A percentile compares a stretch with the other conserved stretches of the same genome.
Conservation (phyloP, 345 rosid genomes). For the Capsella bursapastoris region DNA sequence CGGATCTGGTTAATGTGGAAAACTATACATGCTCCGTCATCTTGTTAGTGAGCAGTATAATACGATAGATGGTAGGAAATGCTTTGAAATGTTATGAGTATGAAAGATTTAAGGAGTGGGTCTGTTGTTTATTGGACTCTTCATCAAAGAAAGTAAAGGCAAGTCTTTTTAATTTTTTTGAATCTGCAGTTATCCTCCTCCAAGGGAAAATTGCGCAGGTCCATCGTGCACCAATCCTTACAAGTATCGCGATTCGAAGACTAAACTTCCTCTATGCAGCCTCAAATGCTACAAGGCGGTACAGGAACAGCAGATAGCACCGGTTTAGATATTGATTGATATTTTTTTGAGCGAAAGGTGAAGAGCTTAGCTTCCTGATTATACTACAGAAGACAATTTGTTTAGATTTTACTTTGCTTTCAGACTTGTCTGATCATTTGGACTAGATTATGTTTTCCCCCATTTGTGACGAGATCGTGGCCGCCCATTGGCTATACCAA, state of each 20-base stretch:
- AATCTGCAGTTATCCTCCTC: conserved; percentile 82
- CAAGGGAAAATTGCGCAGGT: conserved; percentile 83
- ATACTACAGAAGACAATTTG: conserved; percentile 20
- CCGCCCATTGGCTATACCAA: conserved; percentile 37
- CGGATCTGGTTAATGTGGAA: not conserved
- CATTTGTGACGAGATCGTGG: conserved; percentile 29
- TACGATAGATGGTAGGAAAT: not conserved
- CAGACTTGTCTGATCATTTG: conserved; percentile 19
- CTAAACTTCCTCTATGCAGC: conserved; percentile 90
- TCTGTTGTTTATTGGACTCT: conserved; percentile 7
- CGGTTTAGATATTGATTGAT: conserved; percentile 34
- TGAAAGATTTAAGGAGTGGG: not conserved
- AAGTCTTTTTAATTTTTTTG: conserved; percentile 23
- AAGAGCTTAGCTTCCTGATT: conserved; percentile 18
- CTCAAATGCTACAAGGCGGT: conserved; percentile 87
- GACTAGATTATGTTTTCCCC: not conserved
- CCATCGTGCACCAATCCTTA: conserved; percentile 77
- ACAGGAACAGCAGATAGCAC: conserved; percentile 46
- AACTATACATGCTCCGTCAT: conserved; percentile 6
- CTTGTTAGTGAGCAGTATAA: conserved; percentile 1
- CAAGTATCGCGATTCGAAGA: conserved; percentile 89
- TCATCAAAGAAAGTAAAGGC: not conserved
- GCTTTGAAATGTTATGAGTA: not conserved
- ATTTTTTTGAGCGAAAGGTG: conserved; percentile 48
- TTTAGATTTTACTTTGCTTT: conserved; percentile 23